Evolutionary conservation across 2,329 filamentous ascomycete genomes (phyloP).

Genomic region (Mycocentrospora acerina): DNA sequence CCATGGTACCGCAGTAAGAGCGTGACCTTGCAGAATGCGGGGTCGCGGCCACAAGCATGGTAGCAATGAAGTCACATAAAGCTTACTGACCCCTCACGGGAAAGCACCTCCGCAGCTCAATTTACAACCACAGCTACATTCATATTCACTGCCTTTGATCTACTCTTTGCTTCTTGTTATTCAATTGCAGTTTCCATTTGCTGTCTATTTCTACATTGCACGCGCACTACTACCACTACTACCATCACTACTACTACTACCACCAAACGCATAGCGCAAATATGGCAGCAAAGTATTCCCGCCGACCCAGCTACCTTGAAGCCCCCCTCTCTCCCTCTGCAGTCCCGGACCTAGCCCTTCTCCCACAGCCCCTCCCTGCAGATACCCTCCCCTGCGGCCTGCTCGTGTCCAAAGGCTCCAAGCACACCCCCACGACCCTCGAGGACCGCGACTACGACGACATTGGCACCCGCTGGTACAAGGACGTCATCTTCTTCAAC

Average conservation of each 20-base stretch:
- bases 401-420: conserved; percentile 33
- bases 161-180: no score
- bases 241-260: not conserved
- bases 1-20: conserved; percentile 24
- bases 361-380: conserved; percentile 32
- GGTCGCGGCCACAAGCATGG: conserved; percentile 20
- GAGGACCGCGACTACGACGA: conserved; percentile 40
- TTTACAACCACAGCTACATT: conserved; percentile 7
- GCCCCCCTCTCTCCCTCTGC: conserved; percentile 32
- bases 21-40: conserved; percentile 34
- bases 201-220: conserved; percentile 7
- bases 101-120: conserved; percentile 23
- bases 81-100: conserved; percentile 36
- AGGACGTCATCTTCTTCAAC: conserved; percentile 38
- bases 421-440: conserved; percentile 28
- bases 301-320: conserved; percentile 27
- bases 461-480: conserved; percentile 39
- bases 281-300: conserved; percentile 32
- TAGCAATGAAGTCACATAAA: conserved; percentile 41
- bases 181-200: conserved; percentile 6
- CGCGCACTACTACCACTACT: no score
- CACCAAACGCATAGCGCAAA: conserved; percentile 6
- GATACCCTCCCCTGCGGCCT: conserved; percentile 32
- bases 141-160: not conserved
- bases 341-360: conserved; percentile 35